Evolutionary conservation across 306 rosid species (phyloP).

Genomic region (Dicorynia guianensis): DNA sequence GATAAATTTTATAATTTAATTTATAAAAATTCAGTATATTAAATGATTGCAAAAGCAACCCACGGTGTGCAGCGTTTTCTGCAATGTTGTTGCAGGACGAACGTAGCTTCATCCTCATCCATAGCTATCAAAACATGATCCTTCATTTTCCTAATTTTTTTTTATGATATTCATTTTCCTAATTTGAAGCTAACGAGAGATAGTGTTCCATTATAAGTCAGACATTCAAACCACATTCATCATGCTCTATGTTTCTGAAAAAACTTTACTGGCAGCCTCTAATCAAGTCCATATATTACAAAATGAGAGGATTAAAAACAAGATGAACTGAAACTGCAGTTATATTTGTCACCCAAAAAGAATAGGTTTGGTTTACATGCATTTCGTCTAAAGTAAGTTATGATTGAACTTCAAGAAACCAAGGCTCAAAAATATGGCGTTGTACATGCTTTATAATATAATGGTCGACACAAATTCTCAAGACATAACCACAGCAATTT

Average conservation of each 20-base stretch:
- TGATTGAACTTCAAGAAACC: no score
- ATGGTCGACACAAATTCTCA: background rate
- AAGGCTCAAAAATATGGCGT: constrained; percentile 18
- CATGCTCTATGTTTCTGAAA: no score
- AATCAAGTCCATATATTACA: background rate
- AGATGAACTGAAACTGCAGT: background rate
- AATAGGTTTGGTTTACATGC: background rate
- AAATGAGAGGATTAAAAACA: background rate
- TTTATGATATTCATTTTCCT: no score
- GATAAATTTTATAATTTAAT: no score
- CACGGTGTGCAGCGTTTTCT: no score
- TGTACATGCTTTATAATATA: constrained; percentile 33
- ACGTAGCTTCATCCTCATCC: background rate
- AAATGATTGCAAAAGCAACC: no score
- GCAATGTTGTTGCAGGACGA: no score
- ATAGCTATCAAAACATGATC: background rate
- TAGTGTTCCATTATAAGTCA: no score
- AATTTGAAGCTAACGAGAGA: no score
- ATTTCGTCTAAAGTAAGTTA: background rate
- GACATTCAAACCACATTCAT: no score
- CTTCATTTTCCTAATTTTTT: no score
- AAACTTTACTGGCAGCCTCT: background rate
- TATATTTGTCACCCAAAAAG: background rate
- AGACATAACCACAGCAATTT: constrained; percentile 2
- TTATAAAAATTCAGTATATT: no score